Conservation (phyloP, 257 asterid species). For the Solanum dulcamara region DNA sequence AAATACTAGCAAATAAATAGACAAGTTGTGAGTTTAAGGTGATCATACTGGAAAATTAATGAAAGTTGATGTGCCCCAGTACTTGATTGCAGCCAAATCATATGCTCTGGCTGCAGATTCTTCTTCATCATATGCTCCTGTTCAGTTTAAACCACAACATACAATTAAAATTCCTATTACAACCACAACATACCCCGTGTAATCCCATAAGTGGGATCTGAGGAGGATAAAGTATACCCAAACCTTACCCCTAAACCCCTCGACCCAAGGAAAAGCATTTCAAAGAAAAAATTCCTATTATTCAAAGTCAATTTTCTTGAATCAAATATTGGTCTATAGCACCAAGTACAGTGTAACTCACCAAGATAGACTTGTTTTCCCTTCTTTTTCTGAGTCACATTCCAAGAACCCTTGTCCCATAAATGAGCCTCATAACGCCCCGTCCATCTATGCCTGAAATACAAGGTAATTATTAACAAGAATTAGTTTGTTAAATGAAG, state of each 20-base stretch:
- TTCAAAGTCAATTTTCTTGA: neutral
- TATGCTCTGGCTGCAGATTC: constrained; percentile 88
- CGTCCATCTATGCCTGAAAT: constrained; percentile 67
- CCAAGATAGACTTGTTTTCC: constrained; percentile 89
- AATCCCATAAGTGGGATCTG: no score
- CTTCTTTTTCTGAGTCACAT: constrained; percentile 72
- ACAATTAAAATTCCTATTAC: neutral
- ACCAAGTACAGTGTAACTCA: constrained; percentile 17
- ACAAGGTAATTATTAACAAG: neutral
- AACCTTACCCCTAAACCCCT: no score
- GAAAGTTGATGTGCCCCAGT: constrained; percentile 70
- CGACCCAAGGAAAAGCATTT: no score
- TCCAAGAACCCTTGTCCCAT: constrained; percentile 89
- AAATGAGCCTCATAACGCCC: constrained; percentile 80
- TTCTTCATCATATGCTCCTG: constrained; percentile 82
- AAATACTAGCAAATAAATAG: neutral
- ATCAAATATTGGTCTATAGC: neutral
- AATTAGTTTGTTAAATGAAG: neutral
- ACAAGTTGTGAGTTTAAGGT: neutral
- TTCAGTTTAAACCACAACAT: neutral
- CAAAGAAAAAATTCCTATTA: no score
- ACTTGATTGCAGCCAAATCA: constrained; percentile 79
- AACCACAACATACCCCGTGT: no score
- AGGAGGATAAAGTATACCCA: no score
- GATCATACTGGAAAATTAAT: constrained; percentile 61